Conservation (phyloP, 208 protist genomes). For the Giardia duodenalis region DNA sequence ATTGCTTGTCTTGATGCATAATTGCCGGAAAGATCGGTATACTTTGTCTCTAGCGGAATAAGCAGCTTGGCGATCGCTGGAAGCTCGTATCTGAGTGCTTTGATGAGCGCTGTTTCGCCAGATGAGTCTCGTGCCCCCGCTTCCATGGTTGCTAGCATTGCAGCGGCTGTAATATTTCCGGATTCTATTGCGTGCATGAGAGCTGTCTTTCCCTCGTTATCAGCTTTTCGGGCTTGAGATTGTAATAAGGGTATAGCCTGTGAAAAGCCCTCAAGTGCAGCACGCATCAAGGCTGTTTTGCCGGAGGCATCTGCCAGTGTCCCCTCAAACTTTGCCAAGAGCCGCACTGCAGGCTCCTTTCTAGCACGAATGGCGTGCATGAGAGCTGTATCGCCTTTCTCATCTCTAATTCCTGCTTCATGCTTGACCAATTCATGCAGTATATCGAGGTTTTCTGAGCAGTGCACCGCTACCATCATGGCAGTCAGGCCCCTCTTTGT, state of each 20-base stretch:
- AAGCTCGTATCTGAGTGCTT: not conserved
- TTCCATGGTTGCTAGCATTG: too few relatives aligned
- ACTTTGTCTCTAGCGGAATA: too few relatives aligned
- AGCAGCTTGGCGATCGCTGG: not conserved
- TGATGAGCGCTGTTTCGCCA: not conserved
- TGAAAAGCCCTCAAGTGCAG: not conserved
- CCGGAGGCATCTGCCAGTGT: not conserved
- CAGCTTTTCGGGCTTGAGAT: not conserved
- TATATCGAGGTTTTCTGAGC: too few relatives aligned
- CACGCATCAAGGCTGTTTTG: not conserved
- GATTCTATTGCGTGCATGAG: not conserved
- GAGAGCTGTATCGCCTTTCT: not conserved
- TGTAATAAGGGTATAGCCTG: not conserved
- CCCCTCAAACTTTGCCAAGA: not conserved
- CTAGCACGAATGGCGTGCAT: not conserved
- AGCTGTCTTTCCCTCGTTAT: not conserved
- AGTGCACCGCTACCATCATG: too few relatives aligned
- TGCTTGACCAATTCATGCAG: too few relatives aligned
- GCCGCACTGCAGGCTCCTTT: not conserved
- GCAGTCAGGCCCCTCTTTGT: too few relatives aligned
- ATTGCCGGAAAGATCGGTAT: too few relatives aligned
- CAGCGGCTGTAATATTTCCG: too few relatives aligned
- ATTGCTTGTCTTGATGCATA: too few relatives aligned
- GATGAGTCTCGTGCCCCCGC: too few relatives aligned
- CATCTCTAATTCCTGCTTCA: not conserved